These are phyloP conservation scores for Inosperma sp. DNA, from an alignment of 768 basidiomycete species.

Conservation along the genomic window DNA sequence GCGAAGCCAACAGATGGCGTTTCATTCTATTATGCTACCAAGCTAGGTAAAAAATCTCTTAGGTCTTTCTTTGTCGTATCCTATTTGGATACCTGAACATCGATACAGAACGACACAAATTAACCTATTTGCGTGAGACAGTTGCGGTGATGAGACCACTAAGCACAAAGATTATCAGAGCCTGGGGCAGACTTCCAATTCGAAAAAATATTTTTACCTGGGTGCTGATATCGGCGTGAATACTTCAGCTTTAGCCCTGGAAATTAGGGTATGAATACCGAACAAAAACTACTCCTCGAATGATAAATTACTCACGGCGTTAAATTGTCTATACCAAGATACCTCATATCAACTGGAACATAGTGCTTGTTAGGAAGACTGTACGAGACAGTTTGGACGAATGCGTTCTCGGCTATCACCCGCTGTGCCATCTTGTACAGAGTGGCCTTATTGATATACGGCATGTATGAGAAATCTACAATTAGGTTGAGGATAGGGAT, in stretches of 20 bases:
- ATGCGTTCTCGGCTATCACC: conserved; percentile 61
- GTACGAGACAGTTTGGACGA: conserved; percentile 62
- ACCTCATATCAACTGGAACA: conserved; percentile 79
- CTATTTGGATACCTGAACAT: neutral
- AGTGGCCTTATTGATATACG: conserved; percentile 59
- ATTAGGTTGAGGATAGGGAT: neutral
- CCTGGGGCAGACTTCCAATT: neutral
- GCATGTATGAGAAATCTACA: neutral
- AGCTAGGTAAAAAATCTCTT: too few species aligned
- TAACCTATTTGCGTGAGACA: conserved; percentile 40
- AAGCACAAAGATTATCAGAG: conserved; percentile 17
- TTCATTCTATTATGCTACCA: too few species aligned
- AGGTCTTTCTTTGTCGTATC: too few species aligned
- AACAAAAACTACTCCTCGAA: conserved; percentile 8
- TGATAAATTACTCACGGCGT: conserved; percentile 46
- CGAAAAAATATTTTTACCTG: conserved; percentile 46
- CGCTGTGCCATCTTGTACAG: conserved; percentile 83
- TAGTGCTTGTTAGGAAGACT: conserved; percentile 92
- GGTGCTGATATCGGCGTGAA: conserved; percentile 85
- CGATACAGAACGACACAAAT: too few species aligned
- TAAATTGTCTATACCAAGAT: conserved; percentile 65
- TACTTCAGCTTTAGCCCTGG: conserved; percentile 75
- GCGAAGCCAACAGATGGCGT: too few species aligned
- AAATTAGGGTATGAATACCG: conserved; percentile 4
- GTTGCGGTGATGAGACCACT: conserved; percentile 62